These are phyloP conservation scores for Massariosphaeria phaeospora DNA, from an alignment of 495 filamentous ascomycete genomes.

Conservation along the genomic window DNA sequence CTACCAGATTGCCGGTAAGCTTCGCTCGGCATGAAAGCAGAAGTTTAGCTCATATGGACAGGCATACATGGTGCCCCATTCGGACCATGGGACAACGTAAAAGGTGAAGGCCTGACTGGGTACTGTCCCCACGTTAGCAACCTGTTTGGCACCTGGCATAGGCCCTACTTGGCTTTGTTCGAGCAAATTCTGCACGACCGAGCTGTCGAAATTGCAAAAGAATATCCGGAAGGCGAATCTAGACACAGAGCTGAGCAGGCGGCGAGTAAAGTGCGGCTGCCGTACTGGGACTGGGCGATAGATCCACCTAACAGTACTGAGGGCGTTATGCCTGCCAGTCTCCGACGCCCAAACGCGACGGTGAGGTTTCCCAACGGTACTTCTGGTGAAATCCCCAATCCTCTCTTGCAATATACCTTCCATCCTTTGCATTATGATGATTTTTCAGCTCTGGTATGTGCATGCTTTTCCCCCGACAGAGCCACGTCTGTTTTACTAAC, in stretches of 20 bases:
- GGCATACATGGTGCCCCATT: constrained; percentile 25
- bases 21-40: background rate
- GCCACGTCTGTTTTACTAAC: too few relatives aligned
- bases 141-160: constrained; percentile 21
- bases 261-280: constrained; percentile 17
- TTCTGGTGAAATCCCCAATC: constrained; percentile 13
- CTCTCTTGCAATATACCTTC: constrained; percentile 18
- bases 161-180: constrained; percentile 19
- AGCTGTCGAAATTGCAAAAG: constrained; percentile 19
- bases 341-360: background rate
- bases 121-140: constrained; percentile 26
- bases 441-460: constrained; percentile 14
- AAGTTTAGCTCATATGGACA: background rate
- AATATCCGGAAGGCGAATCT: constrained; percentile 5
- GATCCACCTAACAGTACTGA: constrained; percentile 1
- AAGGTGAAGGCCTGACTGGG: background rate
- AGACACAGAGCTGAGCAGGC: background rate
- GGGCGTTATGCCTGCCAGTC: constrained; percentile 15
- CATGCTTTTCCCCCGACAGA: background rate
- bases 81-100: constrained; percentile 8
- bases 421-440: constrained; percentile 14
- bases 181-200: constrained; percentile 17
- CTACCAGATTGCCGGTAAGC: constrained; percentile 37
- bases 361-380: constrained; percentile 20
- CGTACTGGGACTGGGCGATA: constrained; percentile 29